Evolutionary conservation across 202 grass and related monocot species (phyloP), one percentile per base, ranked within the genome.

Genomic region (Digitaria exilis): DNA sequence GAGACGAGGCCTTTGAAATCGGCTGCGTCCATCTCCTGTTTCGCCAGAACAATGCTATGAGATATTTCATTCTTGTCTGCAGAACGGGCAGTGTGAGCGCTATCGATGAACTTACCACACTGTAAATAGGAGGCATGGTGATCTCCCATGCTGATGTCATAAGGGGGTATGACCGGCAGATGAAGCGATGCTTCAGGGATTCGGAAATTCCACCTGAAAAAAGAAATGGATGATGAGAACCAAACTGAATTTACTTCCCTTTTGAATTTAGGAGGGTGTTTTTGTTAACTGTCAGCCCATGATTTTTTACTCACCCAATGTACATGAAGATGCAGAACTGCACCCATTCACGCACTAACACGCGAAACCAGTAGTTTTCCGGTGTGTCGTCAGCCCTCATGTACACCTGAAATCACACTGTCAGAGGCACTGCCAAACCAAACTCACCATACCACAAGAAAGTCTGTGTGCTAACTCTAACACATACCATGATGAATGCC

Each of bases 241-340:
- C 13, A 49, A 41, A 16, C 4, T 76, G 29, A 43, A 60, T 60
- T 52, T 34, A 51, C 13, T 37, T 9, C 62, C 63, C 24, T 66
- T 75, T 60, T 18, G 22, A 86, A 5, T 15, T 67, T 22, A 73
- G 31, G 17, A 50, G 32, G 19, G 13, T 19, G 46, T 64, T 69
- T n/a, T 50, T 46, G 3, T 8, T 48, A 71, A 39, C 5, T 35
- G 7, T 45, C 2, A 17, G 19, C 0, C 9, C 3, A 28, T 31
- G 5, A 75, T 63, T 77, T 83, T 1, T 58, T 69, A 89, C 90
- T 86, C 79, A 97, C 94, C 94, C 94, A 63, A 89, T 97, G 80
- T 97, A 97, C 88, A 97, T 81, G 69, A 95, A 93, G 62, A 97
- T 95, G 81, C 92, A 93, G 79, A 94, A 93, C 51, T 97, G 95